phyloP scores from a whole-genome alignment of 73 alveolate genomes.

The Vitrella brassicaformis region DNA sequence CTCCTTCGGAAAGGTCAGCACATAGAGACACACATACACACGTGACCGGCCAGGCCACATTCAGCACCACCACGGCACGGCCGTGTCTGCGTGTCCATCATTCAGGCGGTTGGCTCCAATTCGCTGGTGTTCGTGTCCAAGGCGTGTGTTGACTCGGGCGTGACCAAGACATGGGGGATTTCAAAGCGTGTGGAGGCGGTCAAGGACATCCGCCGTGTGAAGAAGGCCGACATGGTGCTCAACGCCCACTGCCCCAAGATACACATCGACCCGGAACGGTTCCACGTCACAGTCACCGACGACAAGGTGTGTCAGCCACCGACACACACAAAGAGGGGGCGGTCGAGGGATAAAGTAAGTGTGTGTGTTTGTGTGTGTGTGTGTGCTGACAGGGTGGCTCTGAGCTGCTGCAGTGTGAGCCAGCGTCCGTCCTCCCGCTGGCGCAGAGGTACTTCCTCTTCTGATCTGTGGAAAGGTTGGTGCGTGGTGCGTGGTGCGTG shows the following conservation, averaged over 20 bases:
- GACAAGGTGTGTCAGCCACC: too few relatives aligned
- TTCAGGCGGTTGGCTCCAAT: not conserved
- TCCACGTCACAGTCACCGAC: too few relatives aligned
- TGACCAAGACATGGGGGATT: conserved; percentile 8
- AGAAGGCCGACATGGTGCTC: conserved; percentile 5
- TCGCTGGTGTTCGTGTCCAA: not conserved
- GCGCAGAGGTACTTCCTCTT: conserved; percentile 27
- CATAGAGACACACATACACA: not conserved
- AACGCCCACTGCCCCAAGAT: not conserved
- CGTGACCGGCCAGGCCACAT: not conserved
- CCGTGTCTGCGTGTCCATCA: not conserved
- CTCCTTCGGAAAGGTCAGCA: conserved; percentile 1
- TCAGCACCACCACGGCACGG: not conserved
- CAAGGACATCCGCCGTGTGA: conserved; percentile 16
- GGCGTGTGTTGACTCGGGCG: not conserved
- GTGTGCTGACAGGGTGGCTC: conserved; percentile 22
- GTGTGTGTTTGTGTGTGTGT: too few relatives aligned
- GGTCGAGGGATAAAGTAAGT: too few relatives aligned
- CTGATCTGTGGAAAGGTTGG: conserved; percentile 17
- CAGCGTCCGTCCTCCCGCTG: conserved; percentile 18
- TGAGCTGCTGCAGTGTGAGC: conserved; percentile 12
- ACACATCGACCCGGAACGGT: conserved; percentile 26
- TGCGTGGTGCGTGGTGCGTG: too few relatives aligned
- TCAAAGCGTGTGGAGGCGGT: conserved; percentile 18
- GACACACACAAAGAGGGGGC: too few relatives aligned